A percentile compares a stretch with the other conserved stretches of the same genome.
Conservation (phyloP, 2,329 filamentous ascomycete genomes). For the Paecilomyces niveus region DNA sequence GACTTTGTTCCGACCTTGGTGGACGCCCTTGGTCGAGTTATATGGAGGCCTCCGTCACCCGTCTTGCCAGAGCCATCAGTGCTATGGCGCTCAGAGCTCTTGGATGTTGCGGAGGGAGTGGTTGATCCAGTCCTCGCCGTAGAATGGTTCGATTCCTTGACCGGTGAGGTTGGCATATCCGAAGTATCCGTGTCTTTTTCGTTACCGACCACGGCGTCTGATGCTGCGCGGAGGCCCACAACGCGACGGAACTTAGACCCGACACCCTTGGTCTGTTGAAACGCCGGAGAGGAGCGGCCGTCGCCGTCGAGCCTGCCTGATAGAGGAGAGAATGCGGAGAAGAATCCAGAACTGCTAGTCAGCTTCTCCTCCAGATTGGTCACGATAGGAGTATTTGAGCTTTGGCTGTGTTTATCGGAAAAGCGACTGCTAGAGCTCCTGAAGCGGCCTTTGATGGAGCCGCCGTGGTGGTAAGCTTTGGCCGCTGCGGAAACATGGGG, state of each 20-base stretch:
- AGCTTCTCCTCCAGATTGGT: constrained; percentile 50
- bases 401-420: constrained; percentile 33
- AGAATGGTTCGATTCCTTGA: constrained; percentile 52
- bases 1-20: constrained; percentile 52
- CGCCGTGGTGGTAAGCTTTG: constrained; percentile 67
- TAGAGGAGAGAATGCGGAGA: constrained; percentile 42
- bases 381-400: constrained; percentile 46
- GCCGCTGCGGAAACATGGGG: constrained; percentile 47
- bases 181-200: constrained; percentile 45
- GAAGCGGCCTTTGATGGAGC: constrained; percentile 43
- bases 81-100: constrained; percentile 74
- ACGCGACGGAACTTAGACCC: constrained; percentile 52
- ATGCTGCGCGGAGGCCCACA: constrained; percentile 74
- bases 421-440: constrained; percentile 55
- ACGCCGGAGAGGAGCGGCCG: constrained; percentile 45
- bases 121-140: constrained; percentile 71
- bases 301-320: constrained; percentile 42
- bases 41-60: constrained; percentile 42
- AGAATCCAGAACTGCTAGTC: constrained; percentile 29
- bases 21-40: constrained; percentile 44
- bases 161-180: constrained; percentile 35
- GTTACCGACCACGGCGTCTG: constrained; percentile 57
- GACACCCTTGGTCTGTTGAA: constrained; percentile 50
- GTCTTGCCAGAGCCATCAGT: constrained; percentile 51
- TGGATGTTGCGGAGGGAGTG: constrained; percentile 54